Evolutionary conservation across 2,329 filamentous ascomycete genomes (phyloP), one percentile per base, ranked within the genome.

Genomic region (Diplodia intermedia): DNA sequence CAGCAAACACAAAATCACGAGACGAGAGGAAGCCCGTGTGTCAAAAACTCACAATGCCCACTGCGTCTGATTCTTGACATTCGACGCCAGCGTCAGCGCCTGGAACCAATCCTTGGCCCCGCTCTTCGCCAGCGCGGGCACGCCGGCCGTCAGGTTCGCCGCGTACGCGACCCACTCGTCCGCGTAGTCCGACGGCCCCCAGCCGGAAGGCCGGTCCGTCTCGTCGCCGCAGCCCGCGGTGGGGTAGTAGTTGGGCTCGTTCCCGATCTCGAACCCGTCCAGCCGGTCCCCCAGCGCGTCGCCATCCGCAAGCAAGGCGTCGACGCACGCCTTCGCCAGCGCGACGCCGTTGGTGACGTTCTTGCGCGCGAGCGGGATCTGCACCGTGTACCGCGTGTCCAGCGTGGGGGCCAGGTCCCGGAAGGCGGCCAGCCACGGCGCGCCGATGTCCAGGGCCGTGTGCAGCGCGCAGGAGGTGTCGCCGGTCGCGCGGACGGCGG

Each of bases 281-380:
- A 56, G 20, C 12, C 26, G 52, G 14, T 4, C 2, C n/a, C 3
- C 31, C 31, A 33, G 6, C 6, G n/a, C 18, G 15, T 11, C 9
- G 31, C 8, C 29, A 18, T 1, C n/a, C 2, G 4, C 3, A 1
- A 14, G 2, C 31, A 56, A 9, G 4, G 33, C 33, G 1, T 15
- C 12, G 54, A 40, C 9, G 54, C 31, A 38, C 11, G 33, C 33
- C 0, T 23, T 3, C 8, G 33, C 31, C n/a, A 56, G 40, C 1
- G n/a, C n/a, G 1, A 56, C 33, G 3, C 31, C 31, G 12, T 40
- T 56, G 12, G 11, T 11, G 33, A 40, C n/a, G n/a, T 56, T 12
- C 54, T 40, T 23, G 11, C 54, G 54, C n/a, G 54, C 54, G 4
- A 57, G 33, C 11, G 54, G 54, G 8, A 57, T n/a, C 33, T 57